These are phyloP conservation scores for Alternaria ventricosa DNA, from an alignment of 2,329 filamentous ascomycete genomes.

Conservation along the genomic window DNA sequence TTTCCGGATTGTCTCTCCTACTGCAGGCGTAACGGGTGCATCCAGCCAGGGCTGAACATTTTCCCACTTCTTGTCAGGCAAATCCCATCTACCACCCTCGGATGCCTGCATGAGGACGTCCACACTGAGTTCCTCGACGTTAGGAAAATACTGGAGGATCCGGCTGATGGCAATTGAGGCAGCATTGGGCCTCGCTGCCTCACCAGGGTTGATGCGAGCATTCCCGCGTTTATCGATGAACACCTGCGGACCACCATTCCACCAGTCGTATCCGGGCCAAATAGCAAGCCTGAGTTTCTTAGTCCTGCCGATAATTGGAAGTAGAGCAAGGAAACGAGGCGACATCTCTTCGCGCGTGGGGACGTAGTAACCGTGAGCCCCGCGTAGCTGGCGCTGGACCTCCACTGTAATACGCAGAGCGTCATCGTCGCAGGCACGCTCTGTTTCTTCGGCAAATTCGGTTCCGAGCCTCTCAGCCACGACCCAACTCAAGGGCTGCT, in stretches of 20 bases:
- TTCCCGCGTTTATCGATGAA: constrained; percentile 6
- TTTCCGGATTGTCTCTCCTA: constrained; percentile 16
- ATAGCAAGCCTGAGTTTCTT: constrained; percentile 32
- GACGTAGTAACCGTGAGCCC: constrained; percentile 25
- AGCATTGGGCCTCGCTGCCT: constrained; percentile 19
- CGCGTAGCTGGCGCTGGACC: constrained; percentile 21
- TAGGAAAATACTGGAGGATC: constrained; percentile 31
- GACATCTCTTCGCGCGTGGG: constrained; percentile 31
- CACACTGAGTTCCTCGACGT: constrained; percentile 33
- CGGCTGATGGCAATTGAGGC: constrained; percentile 27
- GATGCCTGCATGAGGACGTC: constrained; percentile 29
- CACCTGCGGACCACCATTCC: constrained; percentile 20
- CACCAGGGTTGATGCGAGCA: constrained; percentile 3
- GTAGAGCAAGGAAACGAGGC: constrained; percentile 34
- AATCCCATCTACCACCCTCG: constrained; percentile 33
- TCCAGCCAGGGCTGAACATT: constrained; percentile 37
- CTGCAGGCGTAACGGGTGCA: constrained; percentile 13
- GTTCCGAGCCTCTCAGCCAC: constrained; percentile 18
- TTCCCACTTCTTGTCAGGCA: constrained; percentile 35
- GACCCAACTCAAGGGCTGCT: constrained; percentile 11
- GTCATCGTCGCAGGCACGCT: constrained; percentile 28
- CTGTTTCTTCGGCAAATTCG: constrained; percentile 27
- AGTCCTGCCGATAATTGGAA: constrained; percentile 25
- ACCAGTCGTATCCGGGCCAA: constrained; percentile 39
- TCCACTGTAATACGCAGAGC: constrained; percentile 35